These are phyloP conservation scores for Talaromyces sp. DNA, from an alignment of 2,329 filamentous ascomycete species.

Conservation along the genomic window DNA sequence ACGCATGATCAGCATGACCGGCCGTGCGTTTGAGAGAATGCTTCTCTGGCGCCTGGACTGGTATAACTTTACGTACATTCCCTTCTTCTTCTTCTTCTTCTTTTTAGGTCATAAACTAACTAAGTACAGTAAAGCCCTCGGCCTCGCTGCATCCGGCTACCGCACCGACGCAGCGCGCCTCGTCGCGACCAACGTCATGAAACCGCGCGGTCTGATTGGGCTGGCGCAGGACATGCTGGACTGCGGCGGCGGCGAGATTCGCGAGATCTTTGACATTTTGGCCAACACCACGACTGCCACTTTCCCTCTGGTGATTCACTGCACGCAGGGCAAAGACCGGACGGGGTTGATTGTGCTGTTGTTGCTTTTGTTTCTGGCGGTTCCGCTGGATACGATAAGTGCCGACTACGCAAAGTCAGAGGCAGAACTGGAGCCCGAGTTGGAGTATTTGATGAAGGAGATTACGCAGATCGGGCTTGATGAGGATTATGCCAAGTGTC, in stretches of 20 bases:
- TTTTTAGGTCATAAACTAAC: background rate
- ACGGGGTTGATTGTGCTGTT: constrained; percentile 68
- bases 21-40: constrained; percentile 62
- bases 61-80: constrained; percentile 58
- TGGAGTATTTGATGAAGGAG: constrained; percentile 60
- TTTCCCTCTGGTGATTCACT: constrained; percentile 69
- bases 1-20: constrained; percentile 67
- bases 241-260: constrained; percentile 60
- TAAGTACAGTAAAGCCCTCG: constrained; percentile 51
- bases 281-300: constrained; percentile 38
- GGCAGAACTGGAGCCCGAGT: constrained; percentile 56
- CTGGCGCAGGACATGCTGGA: constrained; percentile 66
- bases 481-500: constrained; percentile 66
- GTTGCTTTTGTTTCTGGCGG: constrained; percentile 50
- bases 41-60: constrained; percentile 65
- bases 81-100: no score
- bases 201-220: constrained; percentile 64
- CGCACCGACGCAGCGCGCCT: constrained; percentile 65
- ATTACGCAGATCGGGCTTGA: constrained; percentile 65
- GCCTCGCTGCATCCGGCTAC: constrained; percentile 61
- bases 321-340: constrained; percentile 84
- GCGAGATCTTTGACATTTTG: constrained; percentile 64
- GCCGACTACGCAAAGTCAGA: constrained; percentile 68
- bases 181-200: constrained; percentile 65
- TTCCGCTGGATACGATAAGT: constrained; percentile 57